These are phyloP conservation scores for Cucurbita ficifolia DNA, from an alignment of 306 rosid species.

Conservation along the genomic window DNA sequence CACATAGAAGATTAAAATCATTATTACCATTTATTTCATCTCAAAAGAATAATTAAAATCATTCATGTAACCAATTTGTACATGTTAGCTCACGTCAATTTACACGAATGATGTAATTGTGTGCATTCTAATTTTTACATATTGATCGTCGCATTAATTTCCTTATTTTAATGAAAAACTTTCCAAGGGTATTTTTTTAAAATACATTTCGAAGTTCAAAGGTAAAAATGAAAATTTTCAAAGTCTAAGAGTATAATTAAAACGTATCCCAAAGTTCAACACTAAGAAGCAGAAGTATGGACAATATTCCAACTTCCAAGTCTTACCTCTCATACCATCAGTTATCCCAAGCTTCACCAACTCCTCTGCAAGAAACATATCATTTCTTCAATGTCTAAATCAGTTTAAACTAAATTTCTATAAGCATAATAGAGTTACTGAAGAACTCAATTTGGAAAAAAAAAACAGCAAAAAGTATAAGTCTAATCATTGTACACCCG, in stretches of 20 bases:
- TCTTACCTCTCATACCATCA: constrained; percentile 74
- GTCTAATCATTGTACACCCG: neutral
- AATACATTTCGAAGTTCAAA: neutral
- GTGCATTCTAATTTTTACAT: too few species aligned
- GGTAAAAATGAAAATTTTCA: neutral
- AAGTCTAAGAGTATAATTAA: neutral
- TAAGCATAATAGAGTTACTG: neutral
- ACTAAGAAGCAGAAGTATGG: neutral
- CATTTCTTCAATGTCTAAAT: neutral
- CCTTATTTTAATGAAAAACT: too few species aligned
- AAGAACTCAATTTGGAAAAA: neutral
- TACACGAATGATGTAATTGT: too few species aligned
- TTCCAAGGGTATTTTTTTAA: too few species aligned
- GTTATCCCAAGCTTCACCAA: constrained; percentile 83
- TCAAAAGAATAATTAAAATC: too few species aligned
- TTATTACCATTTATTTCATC: too few species aligned
- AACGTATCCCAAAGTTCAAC: neutral
- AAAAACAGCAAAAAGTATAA: neutral
- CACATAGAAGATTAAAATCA: too few species aligned
- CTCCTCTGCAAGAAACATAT: constrained; percentile 49
- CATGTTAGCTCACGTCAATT: too few species aligned
- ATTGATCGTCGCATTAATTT: too few species aligned
- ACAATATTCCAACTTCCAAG: neutral
- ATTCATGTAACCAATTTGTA: too few species aligned
- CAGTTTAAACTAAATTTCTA: neutral